Evolutionary conservation across 306 rosid genomes (phyloP).

Genomic region (Quercus mongolica): DNA sequence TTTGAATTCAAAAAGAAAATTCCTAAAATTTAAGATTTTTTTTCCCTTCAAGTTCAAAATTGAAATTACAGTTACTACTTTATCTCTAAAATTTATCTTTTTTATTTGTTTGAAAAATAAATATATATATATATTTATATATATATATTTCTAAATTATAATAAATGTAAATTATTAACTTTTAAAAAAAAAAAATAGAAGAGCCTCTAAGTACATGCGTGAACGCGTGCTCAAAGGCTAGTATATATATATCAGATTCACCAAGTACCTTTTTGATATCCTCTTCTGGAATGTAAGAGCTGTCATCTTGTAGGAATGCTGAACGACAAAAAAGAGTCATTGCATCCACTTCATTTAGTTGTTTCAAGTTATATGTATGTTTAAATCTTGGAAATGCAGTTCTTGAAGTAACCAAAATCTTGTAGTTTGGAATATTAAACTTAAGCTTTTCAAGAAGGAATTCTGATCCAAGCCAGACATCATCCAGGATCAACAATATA

Average conservation of each 20-base stretch:
- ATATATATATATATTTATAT: too few relatives aligned
- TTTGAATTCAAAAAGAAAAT: too few relatives aligned
- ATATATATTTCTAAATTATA: too few relatives aligned
- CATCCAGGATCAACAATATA: slow-evolving; percentile 53
- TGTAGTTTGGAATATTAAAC: slow-evolving; percentile 33
- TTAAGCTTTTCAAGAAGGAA: slow-evolving; percentile 39
- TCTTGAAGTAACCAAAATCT: slow-evolving; percentile 66
- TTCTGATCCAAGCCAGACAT: slow-evolving; percentile 47
- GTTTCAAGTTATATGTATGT: slow-evolving; percentile 14
- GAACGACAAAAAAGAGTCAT: slow-evolving; percentile 33
- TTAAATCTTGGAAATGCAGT: slow-evolving; percentile 31
- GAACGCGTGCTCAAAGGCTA: too few relatives aligned
- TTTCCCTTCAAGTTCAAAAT: too few relatives aligned
- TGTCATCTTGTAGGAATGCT: slow-evolving; percentile 8
- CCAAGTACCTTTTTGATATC: slow-evolving; percentile 40
- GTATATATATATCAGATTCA: not conserved
- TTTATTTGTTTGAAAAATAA: too few relatives aligned
- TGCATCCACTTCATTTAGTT: slow-evolving; percentile 41
- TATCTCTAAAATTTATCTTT: too few relatives aligned
- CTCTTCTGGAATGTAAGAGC: slow-evolving; percentile 21
- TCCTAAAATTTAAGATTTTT: too few relatives aligned
- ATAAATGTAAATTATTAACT: too few relatives aligned
- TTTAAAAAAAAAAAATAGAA: too few relatives aligned
- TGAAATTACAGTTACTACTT: too few relatives aligned
- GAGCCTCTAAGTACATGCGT: too few relatives aligned